Percentiles rank a stretch among this genome's conserved stretches.
Evolutionary conservation across 352 stramenopile genomes (phyloP).

Genomic region (Saprolegnia parasitica): DNA sequence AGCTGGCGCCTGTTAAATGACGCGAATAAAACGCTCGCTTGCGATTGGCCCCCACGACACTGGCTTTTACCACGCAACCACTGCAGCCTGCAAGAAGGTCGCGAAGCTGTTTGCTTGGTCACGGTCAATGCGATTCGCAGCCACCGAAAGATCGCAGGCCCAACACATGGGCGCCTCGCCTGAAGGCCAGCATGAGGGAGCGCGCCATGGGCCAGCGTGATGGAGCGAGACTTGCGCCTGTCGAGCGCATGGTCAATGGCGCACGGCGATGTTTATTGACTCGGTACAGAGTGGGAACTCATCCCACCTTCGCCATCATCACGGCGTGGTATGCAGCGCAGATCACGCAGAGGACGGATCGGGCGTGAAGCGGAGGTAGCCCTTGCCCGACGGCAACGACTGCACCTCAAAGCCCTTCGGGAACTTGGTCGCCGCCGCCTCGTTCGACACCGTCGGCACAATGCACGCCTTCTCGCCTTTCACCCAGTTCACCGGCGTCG

Average conservation of each 20-base stretch:
- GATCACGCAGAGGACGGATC: constrained; percentile 31
- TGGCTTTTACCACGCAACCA: background rate
- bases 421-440: constrained; percentile 62
- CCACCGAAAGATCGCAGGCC: background rate
- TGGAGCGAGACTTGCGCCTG: too few species aligned
- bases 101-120: background rate
- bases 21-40: background rate
- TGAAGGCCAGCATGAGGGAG: background rate
- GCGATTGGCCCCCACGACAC: background rate
- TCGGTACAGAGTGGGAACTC: too few species aligned
- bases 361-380: constrained; percentile 71
- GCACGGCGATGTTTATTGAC: too few species aligned
- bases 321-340: background rate
- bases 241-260: too few species aligned
- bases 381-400: constrained; percentile 65
- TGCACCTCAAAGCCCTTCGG: constrained; percentile 46
- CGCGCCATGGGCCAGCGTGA: too few species aligned
- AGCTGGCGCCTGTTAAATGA: background rate
- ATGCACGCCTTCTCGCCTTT: constrained; percentile 65
- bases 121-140: background rate
- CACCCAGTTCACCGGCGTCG: constrained; percentile 75
- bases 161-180: background rate
- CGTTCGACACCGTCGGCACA: constrained; percentile 44
- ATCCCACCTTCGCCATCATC: too few species aligned
- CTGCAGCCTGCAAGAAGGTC: background rate